Evolutionary conservation across 805 yeast genomes (phyloP), one percentile per base, ranked within the genome.

Genomic region (Wickerhamiella allomyrinae): DNA sequence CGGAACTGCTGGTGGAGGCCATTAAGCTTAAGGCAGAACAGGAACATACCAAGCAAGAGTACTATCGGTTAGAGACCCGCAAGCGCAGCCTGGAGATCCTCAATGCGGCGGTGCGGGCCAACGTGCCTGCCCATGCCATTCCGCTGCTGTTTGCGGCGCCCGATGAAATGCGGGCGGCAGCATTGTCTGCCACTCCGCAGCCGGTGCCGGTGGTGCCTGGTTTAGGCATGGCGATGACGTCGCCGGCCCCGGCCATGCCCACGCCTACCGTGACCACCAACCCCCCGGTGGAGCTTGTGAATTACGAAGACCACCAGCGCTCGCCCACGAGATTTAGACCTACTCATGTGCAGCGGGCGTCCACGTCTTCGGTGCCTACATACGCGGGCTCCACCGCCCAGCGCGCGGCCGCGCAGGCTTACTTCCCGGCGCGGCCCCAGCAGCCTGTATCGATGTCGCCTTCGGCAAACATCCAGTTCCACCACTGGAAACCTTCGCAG

Each of bases 21-120:
- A 59, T 84, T 29, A 67, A 68, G 25, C 67, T 79, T 23, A 68
- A 76, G 41, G 58, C 74, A 2, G 86, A 84, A 56, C 89, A 80
- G 54, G 95, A 87, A 57, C 68, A 71, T 35, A 79, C 95, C 1
- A 79, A 79, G 49, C 95, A 86, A 57, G 91, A 80, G 49, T 77
- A 67, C 50, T 79, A 80, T 56, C 71, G 69, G 41, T 62, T 78
- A 17, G 94, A 86, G 55, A 62, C 70, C 33, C 66, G 79, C 20
- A 69, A 70, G 34, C 69, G 71, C 43, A 70, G 80, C 19, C 60
- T 79, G 24, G 77, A 78, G 41, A 65, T 86, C 15, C 53, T 87
- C 40, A 73, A 73, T 45, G 62, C 66, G 11, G 87, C 93, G 0
- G 53, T 72, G 5, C 63, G 62, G 20, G 70, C 77, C 11, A 77